Base-by-base conservation (phyloP, 176 grass and related monocot genomes). In the Tuctoria greenei region DNA sequence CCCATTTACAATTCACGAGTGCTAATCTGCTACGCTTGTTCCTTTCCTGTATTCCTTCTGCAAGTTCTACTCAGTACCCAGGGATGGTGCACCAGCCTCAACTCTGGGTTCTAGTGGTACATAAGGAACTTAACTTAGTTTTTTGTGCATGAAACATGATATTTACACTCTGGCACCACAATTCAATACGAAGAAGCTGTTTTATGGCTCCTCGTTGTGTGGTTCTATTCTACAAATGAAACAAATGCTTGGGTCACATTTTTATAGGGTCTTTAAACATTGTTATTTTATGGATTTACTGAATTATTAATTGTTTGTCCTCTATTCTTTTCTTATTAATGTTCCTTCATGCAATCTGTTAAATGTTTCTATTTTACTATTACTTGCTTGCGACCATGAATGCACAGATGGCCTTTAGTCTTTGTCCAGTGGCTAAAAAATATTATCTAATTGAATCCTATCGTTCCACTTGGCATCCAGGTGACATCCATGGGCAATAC, bases 401-500 rank as follows among this genome's bases (percentile, higher is more conserved):
- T 45, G n/a, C 25, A 9, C 14, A 5, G 25, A 12, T 65, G 71
- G 14, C 17, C n/a, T 4, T 2, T 59, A 20, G 15, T 31, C 56
- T 43, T 80, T 8, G 37, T 38, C 47, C 9, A 10, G 5, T 67
- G 43, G 42, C 64, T 61, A 11, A 56, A 55, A 67, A 52, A 25
- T 55, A 50, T 59, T 25, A 37, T 66, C 58, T 88, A 41, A 88
- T 37, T 57, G 35, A 45, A 59, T 16, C 61, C 8, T 47, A 16
- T 7, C 4, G 28, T 74, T 6, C 60, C 17, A 70, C 75, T 75
- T 87, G 46, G 3, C 20, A 75, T 76, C 42, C 76, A 96, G 93
- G 93, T 81, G 93, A 96, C 42, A 96, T 96, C 71, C 93, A 96
- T 83, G 93, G 93, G 74, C 93, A 96, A 68, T 96, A 96, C 44